A percentile compares a stretch with the other conserved stretches of the same genome.
These are phyloP conservation scores for Hanseniaspora singularis DNA, from an alignment of 805 yeast genomes.

Conservation along the genomic window DNA sequence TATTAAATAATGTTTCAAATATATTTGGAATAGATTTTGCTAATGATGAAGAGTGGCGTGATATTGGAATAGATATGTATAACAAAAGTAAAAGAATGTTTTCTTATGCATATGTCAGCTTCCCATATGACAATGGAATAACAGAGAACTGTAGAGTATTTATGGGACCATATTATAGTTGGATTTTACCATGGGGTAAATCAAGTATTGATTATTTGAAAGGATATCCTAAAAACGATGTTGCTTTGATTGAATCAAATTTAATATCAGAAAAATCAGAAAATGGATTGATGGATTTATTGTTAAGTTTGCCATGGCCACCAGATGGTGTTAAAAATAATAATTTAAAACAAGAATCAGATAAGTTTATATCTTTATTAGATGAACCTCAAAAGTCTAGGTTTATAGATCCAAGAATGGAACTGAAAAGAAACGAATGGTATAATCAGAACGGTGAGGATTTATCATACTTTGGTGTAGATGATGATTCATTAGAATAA, in stretches of 20 bases:
- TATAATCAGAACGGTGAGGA: constrained; percentile 71
- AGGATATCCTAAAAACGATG: constrained; percentile 43
- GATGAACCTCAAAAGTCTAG: neutral
- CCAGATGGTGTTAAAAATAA: constrained; percentile 49
- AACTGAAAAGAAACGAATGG: constrained; percentile 43
- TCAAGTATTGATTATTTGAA: constrained; percentile 49
- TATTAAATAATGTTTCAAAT: constrained; percentile 40
- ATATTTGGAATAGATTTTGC: constrained; percentile 25
- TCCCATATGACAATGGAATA: constrained; percentile 72
- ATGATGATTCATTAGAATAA: constrained; percentile 50
- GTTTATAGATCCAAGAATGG: constrained; percentile 30
- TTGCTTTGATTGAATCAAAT: constrained; percentile 28
- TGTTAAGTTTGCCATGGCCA: constrained; percentile 78
- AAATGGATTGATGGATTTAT: constrained; percentile 18
- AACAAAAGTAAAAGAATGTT: constrained; percentile 28
- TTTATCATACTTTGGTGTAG: constrained; percentile 80
- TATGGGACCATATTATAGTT: constrained; percentile 50
- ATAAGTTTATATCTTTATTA: constrained; percentile 18
- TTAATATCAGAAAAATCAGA: constrained; percentile 34
- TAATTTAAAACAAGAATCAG: constrained; percentile 19
- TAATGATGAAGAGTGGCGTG: constrained; percentile 17
- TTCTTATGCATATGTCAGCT: constrained; percentile 50
- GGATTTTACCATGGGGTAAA: constrained; percentile 63
- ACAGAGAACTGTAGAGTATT: constrained; percentile 40
- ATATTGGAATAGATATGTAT: constrained; percentile 12